A percentile compares a stretch with the other conserved stretches of the same genome.
Evolutionary conservation across 1,284 basidiomycete genomes (phyloP).

Genomic region (Grifola frondosa): DNA sequence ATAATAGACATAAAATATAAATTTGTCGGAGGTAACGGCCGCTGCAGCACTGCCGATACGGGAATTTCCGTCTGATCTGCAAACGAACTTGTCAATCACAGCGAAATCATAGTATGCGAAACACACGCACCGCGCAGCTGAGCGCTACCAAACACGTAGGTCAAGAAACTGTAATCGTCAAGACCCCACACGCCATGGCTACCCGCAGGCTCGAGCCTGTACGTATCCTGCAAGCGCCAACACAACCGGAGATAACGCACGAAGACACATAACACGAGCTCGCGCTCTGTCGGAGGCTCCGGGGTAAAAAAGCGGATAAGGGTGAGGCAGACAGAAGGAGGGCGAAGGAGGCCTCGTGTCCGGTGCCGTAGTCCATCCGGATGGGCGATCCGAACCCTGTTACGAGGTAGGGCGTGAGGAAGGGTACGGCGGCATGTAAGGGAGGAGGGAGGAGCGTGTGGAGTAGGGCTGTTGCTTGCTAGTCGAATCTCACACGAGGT

Average conservation of each 20-base stretch:
- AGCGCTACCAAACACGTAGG: constrained; percentile 90
- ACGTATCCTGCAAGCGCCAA: constrained; percentile 87
- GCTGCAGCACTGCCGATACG: constrained; percentile 55
- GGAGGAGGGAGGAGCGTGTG: constrained; percentile 46
- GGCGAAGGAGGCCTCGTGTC: constrained; percentile 89
- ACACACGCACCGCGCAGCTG: constrained; percentile 70
- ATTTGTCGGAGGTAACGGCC: constrained; percentile 59
- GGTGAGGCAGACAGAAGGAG: constrained; percentile 72
- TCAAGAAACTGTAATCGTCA: constrained; percentile 91
- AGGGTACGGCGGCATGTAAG: constrained; percentile 49
- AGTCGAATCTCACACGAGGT: constrained; percentile 8
- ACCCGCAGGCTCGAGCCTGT: constrained; percentile 93
- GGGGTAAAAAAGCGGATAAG: constrained; percentile 64
- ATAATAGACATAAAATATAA: constrained; percentile 81
- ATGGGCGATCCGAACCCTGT: constrained; percentile 89
- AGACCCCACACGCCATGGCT: constrained; percentile 98
- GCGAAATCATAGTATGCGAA: constrained; percentile 1
- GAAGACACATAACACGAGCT: constrained; percentile 66
- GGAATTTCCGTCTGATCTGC: constrained; percentile 59
- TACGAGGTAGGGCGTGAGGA: constrained; percentile 75
- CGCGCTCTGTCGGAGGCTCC: constrained; percentile 53
- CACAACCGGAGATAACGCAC: constrained; percentile 79
- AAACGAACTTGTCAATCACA: constrained; percentile 4
- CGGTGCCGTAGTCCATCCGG: constrained; percentile 95
- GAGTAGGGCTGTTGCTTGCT: constrained; percentile 69